These are phyloP conservation scores for Solanum hybrid DNA, from an alignment of 305 asterid species.

Conservation along the genomic window DNA sequence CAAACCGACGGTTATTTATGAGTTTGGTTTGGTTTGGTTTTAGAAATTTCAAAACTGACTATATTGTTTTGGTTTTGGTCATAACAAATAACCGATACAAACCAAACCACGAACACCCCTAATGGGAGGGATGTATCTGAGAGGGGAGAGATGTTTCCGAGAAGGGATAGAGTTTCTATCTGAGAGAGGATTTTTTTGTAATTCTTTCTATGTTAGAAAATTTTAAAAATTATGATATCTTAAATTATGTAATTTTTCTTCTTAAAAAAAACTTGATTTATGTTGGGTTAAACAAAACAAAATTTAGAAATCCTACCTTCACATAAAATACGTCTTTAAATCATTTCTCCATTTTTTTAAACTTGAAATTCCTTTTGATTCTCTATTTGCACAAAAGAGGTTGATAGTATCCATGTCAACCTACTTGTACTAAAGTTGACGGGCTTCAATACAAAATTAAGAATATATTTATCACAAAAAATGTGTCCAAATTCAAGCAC, in stretches of 20 bases:
- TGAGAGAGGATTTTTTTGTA: not conserved
- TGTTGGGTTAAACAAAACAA: not conserved
- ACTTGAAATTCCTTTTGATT: not conserved
- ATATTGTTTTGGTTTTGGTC: not conserved
- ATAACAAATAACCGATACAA: not conserved
- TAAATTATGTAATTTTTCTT: not conserved
- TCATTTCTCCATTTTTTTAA: not conserved
- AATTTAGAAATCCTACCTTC: not conserved
- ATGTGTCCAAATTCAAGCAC: no score
- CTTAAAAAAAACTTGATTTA: not conserved
- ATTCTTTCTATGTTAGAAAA: no score
- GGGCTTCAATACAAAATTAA: no score
- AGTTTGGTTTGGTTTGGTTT: not conserved
- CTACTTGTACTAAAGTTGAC: no score
- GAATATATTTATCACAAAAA: no score
- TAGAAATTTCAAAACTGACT: not conserved
- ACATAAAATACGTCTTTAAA: not conserved
- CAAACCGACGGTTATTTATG: not conserved
- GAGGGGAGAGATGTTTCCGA: not conserved
- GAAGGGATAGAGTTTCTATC: not conserved
- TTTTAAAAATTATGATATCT: not conserved
- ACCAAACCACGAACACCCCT: not conserved
- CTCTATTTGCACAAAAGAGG: no score
- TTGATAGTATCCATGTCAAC: no score
- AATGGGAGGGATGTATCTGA: not conserved